Conservation (phyloP, 192 early-diverging fungal species). For the Coemansia sp. region DNA sequence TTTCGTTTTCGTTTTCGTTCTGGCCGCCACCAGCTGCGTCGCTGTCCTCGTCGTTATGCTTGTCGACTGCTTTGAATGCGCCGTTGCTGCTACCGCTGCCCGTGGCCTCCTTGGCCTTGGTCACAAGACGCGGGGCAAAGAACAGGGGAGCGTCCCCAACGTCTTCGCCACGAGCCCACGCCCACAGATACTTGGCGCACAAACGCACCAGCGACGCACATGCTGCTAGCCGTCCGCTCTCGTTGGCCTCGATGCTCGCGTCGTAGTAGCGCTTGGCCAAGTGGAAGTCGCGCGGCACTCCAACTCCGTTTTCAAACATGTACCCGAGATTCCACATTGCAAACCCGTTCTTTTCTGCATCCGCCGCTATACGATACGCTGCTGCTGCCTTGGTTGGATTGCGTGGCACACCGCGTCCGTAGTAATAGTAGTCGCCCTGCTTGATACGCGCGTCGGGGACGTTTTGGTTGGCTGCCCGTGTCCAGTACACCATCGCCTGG, state of each 20-base stretch:
- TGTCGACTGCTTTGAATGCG: slow-evolving; percentile 4
- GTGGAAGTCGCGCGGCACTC: slow-evolving; percentile 86
- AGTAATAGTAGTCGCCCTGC: slow-evolving; percentile 91
- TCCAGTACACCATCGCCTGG: slow-evolving; percentile 87
- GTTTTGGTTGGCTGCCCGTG: slow-evolving; percentile 89
- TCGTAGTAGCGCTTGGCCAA: slow-evolving; percentile 95
- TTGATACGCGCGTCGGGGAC: slow-evolving; percentile 88
- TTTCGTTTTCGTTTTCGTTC: not conserved
- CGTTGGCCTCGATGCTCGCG: slow-evolving; percentile 72
- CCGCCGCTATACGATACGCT: slow-evolving; percentile 84
- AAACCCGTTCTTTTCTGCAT: slow-evolving; percentile 69
- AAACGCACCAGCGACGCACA: slow-evolving; percentile 75
- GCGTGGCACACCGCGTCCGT: slow-evolving; percentile 72
- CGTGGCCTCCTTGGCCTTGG: slow-evolving; percentile 12
- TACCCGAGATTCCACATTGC: slow-evolving; percentile 97
- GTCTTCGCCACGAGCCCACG: slow-evolving; percentile 62
- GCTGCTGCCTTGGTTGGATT: slow-evolving; percentile 76
- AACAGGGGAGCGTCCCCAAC: slow-evolving; percentile 55
- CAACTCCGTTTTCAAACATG: slow-evolving; percentile 95
- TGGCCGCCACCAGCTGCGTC: slow-evolving; percentile 9
- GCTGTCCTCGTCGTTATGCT: slow-evolving; percentile 27
- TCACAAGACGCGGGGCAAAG: slow-evolving; percentile 42
- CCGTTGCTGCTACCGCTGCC: slow-evolving; percentile 9
- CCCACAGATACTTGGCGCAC: slow-evolving; percentile 66
- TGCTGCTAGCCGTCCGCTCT: slow-evolving; percentile 76